These are phyloP conservation scores for Ceratobasidium sp. DNA, from an alignment of 1,284 basidiomycete species.

Conservation along the genomic window DNA sequence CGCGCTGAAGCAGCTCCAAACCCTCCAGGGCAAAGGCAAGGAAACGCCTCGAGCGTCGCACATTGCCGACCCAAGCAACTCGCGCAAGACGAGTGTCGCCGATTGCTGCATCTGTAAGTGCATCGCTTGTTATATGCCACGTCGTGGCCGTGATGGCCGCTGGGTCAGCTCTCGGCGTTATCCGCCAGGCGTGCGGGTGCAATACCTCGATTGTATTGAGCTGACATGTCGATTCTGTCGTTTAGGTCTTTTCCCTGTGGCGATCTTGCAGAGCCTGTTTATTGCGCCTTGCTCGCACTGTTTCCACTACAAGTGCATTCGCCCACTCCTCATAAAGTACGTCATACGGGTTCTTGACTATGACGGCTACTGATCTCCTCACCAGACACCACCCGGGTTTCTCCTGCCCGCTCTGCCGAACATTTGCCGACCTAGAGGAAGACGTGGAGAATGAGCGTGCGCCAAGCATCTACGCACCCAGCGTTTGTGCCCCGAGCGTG, in stretches of 20 bases:
- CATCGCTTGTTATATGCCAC: not conserved
- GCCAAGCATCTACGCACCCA: conserved; percentile 42
- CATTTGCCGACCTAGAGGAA: conserved; percentile 94
- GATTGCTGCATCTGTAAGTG: conserved; percentile 90
- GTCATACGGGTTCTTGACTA: conserved; percentile 9
- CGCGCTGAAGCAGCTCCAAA: conserved; percentile 47
- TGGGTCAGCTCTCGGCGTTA: not conserved
- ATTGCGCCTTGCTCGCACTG: conserved; percentile 97
- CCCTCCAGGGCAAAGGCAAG: conserved; percentile 40
- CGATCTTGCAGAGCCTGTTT: conserved; percentile 96
- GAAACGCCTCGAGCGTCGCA: conserved; percentile 58
- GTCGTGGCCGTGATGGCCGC: not conserved
- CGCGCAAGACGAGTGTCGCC: conserved; percentile 66
- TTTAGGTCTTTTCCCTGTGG: conserved; percentile 88
- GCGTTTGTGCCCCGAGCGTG: conserved; percentile 19
- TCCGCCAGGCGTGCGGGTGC: not conserved
- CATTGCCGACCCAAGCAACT: conserved; percentile 44
- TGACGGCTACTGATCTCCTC: not conserved
- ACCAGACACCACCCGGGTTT: conserved; percentile 89
- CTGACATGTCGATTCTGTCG: conserved; percentile 23
- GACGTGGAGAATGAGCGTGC: conserved; percentile 88
- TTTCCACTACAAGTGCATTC: conserved; percentile 99
- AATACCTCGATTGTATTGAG: too few species aligned
- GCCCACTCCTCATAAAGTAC: conserved; percentile 78
- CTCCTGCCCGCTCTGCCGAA: conserved; percentile 93